A percentile compares a stretch with the other conserved stretches of the same genome.
Evolutionary conservation across 768 basidiomycete genomes (phyloP).

Genomic region (Arthromyces matolae): DNA sequence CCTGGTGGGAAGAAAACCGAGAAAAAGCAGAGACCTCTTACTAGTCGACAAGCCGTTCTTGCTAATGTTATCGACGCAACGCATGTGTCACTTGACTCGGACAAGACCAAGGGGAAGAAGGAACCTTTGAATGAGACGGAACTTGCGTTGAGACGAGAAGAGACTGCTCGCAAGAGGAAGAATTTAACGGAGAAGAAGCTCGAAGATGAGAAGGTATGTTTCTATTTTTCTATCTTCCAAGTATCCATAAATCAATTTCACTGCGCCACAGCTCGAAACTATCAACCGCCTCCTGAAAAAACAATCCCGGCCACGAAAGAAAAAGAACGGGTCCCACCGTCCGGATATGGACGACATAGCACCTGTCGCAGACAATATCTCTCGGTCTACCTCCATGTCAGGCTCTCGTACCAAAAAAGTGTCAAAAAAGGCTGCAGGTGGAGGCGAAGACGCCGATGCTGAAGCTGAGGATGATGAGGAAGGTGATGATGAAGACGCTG

Average conservation of each 20-base stretch:
- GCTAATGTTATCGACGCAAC: conserved; percentile 65
- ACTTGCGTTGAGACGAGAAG: conserved; percentile 52
- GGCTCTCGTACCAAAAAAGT: conserved; percentile 7
- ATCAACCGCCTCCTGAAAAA: conserved; percentile 88
- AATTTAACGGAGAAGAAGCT: conserved; percentile 80
- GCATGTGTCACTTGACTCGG: conserved; percentile 62
- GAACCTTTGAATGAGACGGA: conserved; percentile 21
- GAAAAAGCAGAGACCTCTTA: conserved; percentile 33
- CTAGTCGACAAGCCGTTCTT: conserved; percentile 72
- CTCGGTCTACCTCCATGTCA: conserved; percentile 20
- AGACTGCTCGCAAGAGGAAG: conserved; percentile 78
- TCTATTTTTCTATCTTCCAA: neutral
- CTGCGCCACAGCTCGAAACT: conserved; percentile 61
- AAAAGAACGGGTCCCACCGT: conserved; percentile 50
- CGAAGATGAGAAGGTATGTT: conserved; percentile 74
- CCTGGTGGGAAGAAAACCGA: conserved; percentile 28
- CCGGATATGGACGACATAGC: conserved; percentile 18
- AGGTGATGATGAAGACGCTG: conserved; percentile 39
- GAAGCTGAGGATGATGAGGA: conserved; percentile 19
- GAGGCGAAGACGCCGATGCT: neutral
- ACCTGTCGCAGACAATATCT: conserved; percentile 21
- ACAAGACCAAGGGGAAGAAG: conserved; percentile 22
- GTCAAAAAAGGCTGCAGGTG: conserved; percentile 1
- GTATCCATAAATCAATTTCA: neutral
- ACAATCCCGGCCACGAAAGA: conserved; percentile 65